A percentile compares a stretch with the other conserved stretches of the same genome.
phyloP scores from a whole-genome alignment of 2,329 filamentous ascomycete species.

The Penicillium sp. region DNA sequence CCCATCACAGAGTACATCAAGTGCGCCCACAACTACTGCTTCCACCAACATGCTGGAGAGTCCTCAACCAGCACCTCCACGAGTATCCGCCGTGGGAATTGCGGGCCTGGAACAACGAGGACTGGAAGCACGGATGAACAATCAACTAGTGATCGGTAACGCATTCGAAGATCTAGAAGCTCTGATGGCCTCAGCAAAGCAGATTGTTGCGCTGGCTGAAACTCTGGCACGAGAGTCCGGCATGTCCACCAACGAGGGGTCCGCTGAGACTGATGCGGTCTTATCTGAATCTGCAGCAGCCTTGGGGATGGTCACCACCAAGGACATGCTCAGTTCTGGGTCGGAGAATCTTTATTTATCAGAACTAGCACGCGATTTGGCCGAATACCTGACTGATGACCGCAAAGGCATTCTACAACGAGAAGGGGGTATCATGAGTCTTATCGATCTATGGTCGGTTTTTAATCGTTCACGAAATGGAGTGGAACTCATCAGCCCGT shows the following conservation, averaged over 20 bases:
- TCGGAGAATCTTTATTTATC: constrained; percentile 86
- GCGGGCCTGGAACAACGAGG: constrained; percentile 87
- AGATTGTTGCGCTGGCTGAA: constrained; percentile 91
- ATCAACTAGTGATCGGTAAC: constrained; percentile 86
- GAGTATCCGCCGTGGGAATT: constrained; percentile 73
- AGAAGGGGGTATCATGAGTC: constrained; percentile 82
- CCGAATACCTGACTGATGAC: constrained; percentile 87
- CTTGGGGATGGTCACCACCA: constrained; percentile 87
- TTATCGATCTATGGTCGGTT: constrained; percentile 89
- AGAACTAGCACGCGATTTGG: constrained; percentile 78
- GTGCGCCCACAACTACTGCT: constrained; percentile 24
- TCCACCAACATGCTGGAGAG: constrained; percentile 14
- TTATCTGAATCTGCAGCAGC: constrained; percentile 80
- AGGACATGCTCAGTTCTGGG: constrained; percentile 83
- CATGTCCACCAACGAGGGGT: constrained; percentile 58
- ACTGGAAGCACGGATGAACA: constrained; percentile 82
- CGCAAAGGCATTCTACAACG: constrained; percentile 71
- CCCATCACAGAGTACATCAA: constrained; percentile 43
- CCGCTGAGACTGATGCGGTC: constrained; percentile 69
- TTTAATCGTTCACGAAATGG: constrained; percentile 93
- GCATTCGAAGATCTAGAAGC: constrained; percentile 96
- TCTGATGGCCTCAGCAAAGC: constrained; percentile 94
- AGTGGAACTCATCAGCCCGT: constrained; percentile 88
- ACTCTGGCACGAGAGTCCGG: constrained; percentile 71
- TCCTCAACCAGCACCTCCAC: constrained; percentile 25